Conservation (phyloP, 768 basidiomycete species). For the Amanita pseudoporphyria region DNA sequence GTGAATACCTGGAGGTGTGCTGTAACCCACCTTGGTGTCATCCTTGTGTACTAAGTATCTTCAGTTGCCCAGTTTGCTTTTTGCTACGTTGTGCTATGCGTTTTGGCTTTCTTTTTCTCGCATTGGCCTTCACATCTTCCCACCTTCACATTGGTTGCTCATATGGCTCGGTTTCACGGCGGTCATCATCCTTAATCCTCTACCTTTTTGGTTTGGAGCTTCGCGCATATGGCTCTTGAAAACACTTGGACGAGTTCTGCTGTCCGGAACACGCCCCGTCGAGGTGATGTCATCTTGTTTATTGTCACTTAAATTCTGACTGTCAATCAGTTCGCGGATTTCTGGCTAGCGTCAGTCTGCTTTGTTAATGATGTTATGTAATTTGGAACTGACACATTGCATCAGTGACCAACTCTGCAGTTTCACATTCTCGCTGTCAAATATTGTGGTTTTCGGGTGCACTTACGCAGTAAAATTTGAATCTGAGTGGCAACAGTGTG, state of each 20-base stretch:
- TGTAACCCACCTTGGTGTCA: constrained; percentile 8
- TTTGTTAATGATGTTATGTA: neutral
- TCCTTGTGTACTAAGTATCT: constrained; percentile 6
- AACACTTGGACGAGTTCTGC: constrained; percentile 49
- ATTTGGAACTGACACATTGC: neutral
- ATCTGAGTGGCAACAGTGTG: constrained; percentile 38
- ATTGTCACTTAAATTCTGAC: constrained; percentile 6
- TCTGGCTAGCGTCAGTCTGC: constrained; percentile 72
- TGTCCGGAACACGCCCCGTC: constrained; percentile 62
- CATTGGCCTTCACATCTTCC: constrained; percentile 41
- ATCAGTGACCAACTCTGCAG: constrained; percentile 76
- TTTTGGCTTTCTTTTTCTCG: constrained; percentile 79
- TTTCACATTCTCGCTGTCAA: constrained; percentile 63
- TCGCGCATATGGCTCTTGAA: constrained; percentile 79
- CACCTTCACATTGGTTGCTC: constrained; percentile 71
- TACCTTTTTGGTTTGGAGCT: constrained; percentile 51
- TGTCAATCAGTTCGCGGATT: constrained; percentile 58
- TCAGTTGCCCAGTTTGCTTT: constrained; percentile 75
- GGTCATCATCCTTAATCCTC: constrained; percentile 62
- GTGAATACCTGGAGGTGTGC: constrained; percentile 55
- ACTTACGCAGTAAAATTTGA: constrained; percentile 52
- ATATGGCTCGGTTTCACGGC: constrained; percentile 66
- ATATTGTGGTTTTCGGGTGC: constrained; percentile 68
- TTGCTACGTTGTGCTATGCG: constrained; percentile 62
- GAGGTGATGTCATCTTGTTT: constrained; percentile 40